Conservation (phyloP, 2,329 filamentous ascomycete genomes). For the Trichoderma hamatum region DNA sequence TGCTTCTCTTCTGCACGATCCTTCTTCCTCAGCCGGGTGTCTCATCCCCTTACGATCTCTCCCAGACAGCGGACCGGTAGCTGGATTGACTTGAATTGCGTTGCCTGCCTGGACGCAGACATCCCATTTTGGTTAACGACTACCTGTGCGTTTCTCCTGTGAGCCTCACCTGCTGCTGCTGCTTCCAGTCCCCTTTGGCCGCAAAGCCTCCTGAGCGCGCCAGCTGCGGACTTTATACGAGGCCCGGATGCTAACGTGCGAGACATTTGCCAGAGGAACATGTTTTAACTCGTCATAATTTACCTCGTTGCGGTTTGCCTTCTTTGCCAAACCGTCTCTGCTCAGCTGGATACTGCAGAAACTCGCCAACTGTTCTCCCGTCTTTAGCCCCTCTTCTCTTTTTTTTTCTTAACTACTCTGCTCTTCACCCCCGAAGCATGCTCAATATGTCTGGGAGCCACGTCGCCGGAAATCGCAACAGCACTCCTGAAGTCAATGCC, state of each 20-base stretch:
- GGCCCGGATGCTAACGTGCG: slow-evolving; percentile 31
- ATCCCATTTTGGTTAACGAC: slow-evolving; percentile 39
- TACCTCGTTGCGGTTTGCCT: slow-evolving; percentile 27
- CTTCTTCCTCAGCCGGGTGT: slow-evolving; percentile 4
- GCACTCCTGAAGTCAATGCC: slow-evolving; percentile 88
- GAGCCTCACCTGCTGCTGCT: slow-evolving; percentile 26
- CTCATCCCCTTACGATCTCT: slow-evolving; percentile 13
- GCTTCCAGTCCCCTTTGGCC: not conserved
- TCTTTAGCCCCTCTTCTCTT: slow-evolving; percentile 24
- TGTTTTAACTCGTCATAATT: slow-evolving; percentile 38
- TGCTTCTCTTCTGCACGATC: slow-evolving; percentile 6
- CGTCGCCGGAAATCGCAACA: slow-evolving; percentile 85
- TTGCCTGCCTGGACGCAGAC: slow-evolving; percentile 47
- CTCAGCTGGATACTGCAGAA: slow-evolving; percentile 85
- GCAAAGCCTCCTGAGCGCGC: not conserved
- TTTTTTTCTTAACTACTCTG: slow-evolving; percentile 3
- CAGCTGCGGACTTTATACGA: not conserved
- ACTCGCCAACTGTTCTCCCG: slow-evolving; percentile 43
- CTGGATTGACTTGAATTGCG: slow-evolving; percentile 21
- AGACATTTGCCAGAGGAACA: slow-evolving; percentile 37
- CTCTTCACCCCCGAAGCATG: slow-evolving; percentile 43
- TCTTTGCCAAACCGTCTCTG: slow-evolving; percentile 62
- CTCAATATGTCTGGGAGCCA: slow-evolving; percentile 70
- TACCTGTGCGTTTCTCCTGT: slow-evolving; percentile 36
- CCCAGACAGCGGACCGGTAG: not conserved